A percentile compares a stretch with the other conserved stretches of the same genome.
These are phyloP conservation scores for Claviceps sp. DNA, from an alignment of 2,329 filamentous ascomycete species.

Conservation along the genomic window DNA sequence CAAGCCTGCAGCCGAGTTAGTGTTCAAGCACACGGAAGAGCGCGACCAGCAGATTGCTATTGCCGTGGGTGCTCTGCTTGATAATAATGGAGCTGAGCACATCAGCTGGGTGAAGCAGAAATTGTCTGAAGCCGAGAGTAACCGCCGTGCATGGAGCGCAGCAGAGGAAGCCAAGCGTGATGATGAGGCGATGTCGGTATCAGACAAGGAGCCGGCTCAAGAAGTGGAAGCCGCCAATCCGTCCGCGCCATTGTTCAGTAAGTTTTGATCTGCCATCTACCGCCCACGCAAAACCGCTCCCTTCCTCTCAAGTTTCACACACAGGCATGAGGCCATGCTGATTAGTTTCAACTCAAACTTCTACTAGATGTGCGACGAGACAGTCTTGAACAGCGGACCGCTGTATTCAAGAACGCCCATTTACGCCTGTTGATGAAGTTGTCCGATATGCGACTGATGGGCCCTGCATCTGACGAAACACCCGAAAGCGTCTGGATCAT, in stretches of 20 bases:
- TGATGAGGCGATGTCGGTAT: conserved; percentile 19
- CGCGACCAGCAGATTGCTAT: conserved; percentile 63
- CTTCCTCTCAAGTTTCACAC: not conserved
- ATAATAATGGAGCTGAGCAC: conserved; percentile 62
- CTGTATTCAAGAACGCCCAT: conserved; percentile 82
- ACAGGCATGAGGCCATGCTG: not conserved
- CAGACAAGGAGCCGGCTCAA: conserved; percentile 12
- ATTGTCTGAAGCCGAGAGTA: conserved; percentile 52
- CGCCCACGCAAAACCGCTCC: not conserved
- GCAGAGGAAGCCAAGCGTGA: conserved; percentile 46
- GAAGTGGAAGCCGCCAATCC: conserved; percentile 16
- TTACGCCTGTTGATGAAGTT: conserved; percentile 74
- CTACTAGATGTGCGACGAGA: conserved; percentile 42
- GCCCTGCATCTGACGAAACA: conserved; percentile 49
- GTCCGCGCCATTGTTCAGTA: conserved; percentile 20
- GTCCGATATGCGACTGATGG: conserved; percentile 51
- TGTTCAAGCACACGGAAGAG: conserved; percentile 62
- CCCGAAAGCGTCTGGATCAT: conserved; percentile 68
- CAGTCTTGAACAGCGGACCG: conserved; percentile 50
- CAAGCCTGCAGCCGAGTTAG: conserved; percentile 65
- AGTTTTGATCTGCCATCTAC: conserved; percentile 8
- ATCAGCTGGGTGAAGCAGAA: conserved; percentile 72
- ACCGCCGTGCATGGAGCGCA: conserved; percentile 67
- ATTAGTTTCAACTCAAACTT: not conserved
- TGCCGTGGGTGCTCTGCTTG: conserved; percentile 64